These are phyloP conservation scores for Scedosporium minutisporum DNA, from an alignment of 2,329 filamentous ascomycete species.

Conservation along the genomic window DNA sequence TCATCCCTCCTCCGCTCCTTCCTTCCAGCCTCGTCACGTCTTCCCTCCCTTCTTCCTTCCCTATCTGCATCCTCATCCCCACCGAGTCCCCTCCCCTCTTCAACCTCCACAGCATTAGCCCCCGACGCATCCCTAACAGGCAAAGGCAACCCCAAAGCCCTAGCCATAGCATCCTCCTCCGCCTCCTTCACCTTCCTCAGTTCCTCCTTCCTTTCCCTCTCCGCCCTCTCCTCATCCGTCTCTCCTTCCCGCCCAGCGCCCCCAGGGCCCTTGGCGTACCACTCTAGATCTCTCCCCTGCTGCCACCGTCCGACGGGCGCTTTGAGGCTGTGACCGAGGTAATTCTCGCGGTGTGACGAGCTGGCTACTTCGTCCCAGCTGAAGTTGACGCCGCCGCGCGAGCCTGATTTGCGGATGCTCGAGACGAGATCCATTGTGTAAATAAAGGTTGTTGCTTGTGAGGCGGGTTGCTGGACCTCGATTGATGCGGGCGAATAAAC, in stretches of 20 bases:
- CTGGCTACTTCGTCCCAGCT: constrained; percentile 91
- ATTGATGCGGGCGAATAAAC: neutral
- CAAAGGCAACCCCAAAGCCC: constrained; percentile 70
- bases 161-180: constrained; percentile 83
- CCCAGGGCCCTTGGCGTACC: constrained; percentile 51
- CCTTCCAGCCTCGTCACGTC: constrained; percentile 12
- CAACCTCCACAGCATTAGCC: constrained; percentile 61
- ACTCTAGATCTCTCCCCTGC: constrained; percentile 58
- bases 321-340: constrained; percentile 83
- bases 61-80: constrained; percentile 14
- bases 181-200: constrained; percentile 76
- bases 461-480: neutral
- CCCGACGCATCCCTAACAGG: constrained; percentile 48
- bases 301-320: constrained; percentile 91
- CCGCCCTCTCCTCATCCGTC: constrained; percentile 48
- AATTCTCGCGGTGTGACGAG: constrained; percentile 80
- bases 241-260: constrained; percentile 33
- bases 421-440: constrained; percentile 79
- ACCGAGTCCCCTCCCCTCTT: constrained; percentile 25
- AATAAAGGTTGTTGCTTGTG: no score
- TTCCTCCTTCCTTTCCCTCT: constrained; percentile 63
- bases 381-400: constrained; percentile 89
- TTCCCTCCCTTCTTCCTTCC: constrained; percentile 12
- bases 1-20: constrained; percentile 10
- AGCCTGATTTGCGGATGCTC: constrained; percentile 81